phyloP scores from a whole-genome alignment of 176 grass and related monocot species.

The Carex littledalei region DNA sequence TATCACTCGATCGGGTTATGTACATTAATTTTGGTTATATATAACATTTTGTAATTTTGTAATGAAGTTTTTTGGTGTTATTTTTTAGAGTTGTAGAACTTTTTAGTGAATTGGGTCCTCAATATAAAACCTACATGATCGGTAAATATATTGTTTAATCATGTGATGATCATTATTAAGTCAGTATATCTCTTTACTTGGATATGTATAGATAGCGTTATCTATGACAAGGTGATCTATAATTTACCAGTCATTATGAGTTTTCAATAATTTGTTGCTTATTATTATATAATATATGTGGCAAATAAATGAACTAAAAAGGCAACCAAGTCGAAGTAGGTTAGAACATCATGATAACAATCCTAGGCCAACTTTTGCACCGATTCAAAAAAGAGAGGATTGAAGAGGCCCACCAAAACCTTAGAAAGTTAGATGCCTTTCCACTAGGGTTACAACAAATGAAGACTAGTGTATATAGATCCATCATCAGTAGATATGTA shows the following conservation, averaged over 20 bases:
- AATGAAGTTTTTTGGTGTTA: no score
- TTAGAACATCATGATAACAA: conserved; percentile 20
- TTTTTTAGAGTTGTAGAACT: neutral
- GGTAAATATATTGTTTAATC: neutral
- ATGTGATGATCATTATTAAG: neutral
- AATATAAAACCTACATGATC: no score
- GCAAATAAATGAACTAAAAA: neutral
- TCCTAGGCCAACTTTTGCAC: conserved; percentile 20
- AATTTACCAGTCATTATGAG: neutral
- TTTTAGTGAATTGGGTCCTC: neutral
- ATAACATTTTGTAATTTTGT: no score
- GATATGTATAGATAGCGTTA: neutral
- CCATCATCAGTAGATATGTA: neutral
- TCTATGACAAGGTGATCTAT: neutral
- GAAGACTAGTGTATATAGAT: neutral
- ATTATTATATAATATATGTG: neutral
- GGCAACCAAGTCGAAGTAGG: neutral
- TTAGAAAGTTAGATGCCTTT: conserved; percentile 30
- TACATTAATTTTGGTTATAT: no score
- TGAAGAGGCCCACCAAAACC: conserved; percentile 8
- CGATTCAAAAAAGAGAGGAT: conserved; percentile 13
- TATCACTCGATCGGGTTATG: no score
- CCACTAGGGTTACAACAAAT: conserved; percentile 17
- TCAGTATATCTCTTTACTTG: neutral
- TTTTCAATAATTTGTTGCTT: conserved; percentile 4